These are phyloP conservation scores for Eucalyptus globulus DNA, from an alignment of 345 rosid species.

Conservation along the genomic window DNA sequence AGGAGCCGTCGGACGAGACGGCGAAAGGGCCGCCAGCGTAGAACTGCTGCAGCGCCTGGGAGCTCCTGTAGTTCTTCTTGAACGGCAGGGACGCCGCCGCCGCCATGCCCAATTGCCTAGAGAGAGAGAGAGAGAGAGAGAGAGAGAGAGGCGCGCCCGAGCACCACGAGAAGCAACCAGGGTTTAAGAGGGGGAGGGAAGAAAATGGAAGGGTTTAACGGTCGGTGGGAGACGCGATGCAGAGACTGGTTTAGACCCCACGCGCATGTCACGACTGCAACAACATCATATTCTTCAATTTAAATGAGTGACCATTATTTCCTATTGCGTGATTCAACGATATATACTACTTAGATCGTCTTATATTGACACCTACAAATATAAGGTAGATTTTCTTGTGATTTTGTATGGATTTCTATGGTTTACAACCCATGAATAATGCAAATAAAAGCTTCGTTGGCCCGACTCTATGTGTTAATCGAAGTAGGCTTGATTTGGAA, in stretches of 20 bases:
- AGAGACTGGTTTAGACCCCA: not conserved
- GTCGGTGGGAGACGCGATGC: not conserved
- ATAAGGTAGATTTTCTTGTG: not conserved
- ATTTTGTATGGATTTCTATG: not conserved
- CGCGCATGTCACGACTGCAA: not conserved
- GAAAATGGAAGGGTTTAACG: not conserved
- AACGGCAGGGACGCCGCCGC: constrained; percentile 11
- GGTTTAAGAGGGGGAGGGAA: not conserved
- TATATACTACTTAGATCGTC: not conserved
- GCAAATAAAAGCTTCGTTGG: not conserved
- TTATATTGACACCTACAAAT: not conserved
- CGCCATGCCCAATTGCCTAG: not conserved
- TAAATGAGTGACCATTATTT: no score
- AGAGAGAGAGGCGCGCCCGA: no score
- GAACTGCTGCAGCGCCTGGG: constrained; percentile 65
- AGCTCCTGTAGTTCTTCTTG: constrained; percentile 67
- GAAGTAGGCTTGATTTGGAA: not conserved
- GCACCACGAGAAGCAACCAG: not conserved
- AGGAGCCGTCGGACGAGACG: constrained; percentile 72
- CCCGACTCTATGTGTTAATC: not conserved
- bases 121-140: not conserved
- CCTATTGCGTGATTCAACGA: not conserved
- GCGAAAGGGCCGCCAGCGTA: constrained; percentile 83
- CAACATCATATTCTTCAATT: not conserved
- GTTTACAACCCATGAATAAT: not conserved